A percentile compares a stretch with the other conserved stretches of the same genome.
These are phyloP conservation scores for Sistotremastrum niveocremeum DNA, from an alignment of 768 basidiomycete species.

Conservation along the genomic window DNA sequence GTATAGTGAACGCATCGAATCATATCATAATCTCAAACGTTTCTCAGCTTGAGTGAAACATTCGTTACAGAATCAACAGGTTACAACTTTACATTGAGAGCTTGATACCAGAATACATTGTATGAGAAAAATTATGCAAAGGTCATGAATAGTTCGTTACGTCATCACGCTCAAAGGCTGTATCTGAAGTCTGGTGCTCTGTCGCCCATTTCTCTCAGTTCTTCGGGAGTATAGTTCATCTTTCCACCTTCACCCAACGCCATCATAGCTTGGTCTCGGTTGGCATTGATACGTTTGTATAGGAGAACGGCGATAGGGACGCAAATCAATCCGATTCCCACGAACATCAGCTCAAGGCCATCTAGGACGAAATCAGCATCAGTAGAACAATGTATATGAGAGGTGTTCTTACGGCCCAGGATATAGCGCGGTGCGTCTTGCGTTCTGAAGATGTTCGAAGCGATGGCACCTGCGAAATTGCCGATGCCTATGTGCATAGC, in stretches of 20 bases:
- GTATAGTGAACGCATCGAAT: too few species aligned
- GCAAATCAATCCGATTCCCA: conserved; percentile 46
- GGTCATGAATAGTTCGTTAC: too few species aligned
- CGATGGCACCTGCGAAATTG: conserved; percentile 51
- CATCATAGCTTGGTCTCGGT: conserved; percentile 25
- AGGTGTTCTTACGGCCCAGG: conserved; percentile 34
- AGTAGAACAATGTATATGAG: not conserved
- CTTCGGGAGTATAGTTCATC: conserved; percentile 10
- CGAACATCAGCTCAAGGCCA: conserved; percentile 51
- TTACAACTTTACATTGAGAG: too few species aligned
- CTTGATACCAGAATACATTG: too few species aligned
- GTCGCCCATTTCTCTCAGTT: conserved; percentile 35
- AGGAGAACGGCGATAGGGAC: conserved; percentile 33
- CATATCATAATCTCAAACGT: too few species aligned
- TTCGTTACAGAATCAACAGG: too few species aligned
- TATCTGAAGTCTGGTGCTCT: conserved; percentile 53
- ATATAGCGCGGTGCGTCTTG: conserved; percentile 47
- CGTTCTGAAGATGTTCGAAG: conserved; percentile 46
- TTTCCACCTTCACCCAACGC: conserved; percentile 6
- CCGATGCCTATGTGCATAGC: conserved; percentile 57
- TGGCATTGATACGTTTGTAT: conserved; percentile 44
- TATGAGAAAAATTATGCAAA: too few species aligned
- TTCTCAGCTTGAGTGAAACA: too few species aligned
- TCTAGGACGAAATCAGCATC: not conserved
- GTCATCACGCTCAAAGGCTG: conserved; percentile 7